Conservation (phyloP, 805 yeast species). For the Cephaloascus fragrans region DNA sequence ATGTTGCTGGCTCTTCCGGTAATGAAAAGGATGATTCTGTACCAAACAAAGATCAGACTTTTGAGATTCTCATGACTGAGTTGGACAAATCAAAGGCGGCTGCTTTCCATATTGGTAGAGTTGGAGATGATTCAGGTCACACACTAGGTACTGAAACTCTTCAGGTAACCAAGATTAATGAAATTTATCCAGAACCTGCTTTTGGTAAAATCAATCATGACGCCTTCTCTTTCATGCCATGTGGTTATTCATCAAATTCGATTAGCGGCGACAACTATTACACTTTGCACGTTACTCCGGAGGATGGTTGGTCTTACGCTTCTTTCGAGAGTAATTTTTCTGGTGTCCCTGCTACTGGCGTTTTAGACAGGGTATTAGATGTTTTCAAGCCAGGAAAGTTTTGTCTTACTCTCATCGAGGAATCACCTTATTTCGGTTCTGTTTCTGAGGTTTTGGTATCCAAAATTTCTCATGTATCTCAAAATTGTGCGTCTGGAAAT, state of each 20-base stretch:
- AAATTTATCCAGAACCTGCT: constrained; percentile 26
- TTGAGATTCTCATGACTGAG: constrained; percentile 89
- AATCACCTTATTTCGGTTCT: constrained; percentile 3
- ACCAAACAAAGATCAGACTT: constrained; percentile 48
- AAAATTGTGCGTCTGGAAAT: too few relatives aligned
- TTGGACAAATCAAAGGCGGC: constrained; percentile 47
- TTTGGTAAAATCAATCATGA: constrained; percentile 54
- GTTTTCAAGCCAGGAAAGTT: constrained; percentile 73
- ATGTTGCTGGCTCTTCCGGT: constrained; percentile 40
- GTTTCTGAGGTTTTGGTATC: too few relatives aligned
- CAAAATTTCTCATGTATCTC: too few relatives aligned
- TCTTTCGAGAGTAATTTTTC: constrained; percentile 82
- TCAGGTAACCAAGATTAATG: constrained; percentile 49
- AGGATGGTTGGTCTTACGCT: constrained; percentile 89
- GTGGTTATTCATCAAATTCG: constrained; percentile 91
- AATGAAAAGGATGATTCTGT: not conserved
- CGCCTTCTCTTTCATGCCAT: constrained; percentile 86
- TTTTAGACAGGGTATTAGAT: constrained; percentile 47
- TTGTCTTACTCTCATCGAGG: constrained; percentile 44
- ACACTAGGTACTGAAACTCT: constrained; percentile 64
- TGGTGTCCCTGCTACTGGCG: constrained; percentile 35
- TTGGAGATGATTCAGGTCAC: constrained; percentile 71
- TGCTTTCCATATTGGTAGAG: constrained; percentile 36
- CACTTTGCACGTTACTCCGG: constrained; percentile 93
- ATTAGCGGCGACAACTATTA: constrained; percentile 53